These are phyloP conservation scores for Smittium culicis DNA, from an alignment of 371 early-diverging fungal species.

Conservation along the genomic window DNA sequence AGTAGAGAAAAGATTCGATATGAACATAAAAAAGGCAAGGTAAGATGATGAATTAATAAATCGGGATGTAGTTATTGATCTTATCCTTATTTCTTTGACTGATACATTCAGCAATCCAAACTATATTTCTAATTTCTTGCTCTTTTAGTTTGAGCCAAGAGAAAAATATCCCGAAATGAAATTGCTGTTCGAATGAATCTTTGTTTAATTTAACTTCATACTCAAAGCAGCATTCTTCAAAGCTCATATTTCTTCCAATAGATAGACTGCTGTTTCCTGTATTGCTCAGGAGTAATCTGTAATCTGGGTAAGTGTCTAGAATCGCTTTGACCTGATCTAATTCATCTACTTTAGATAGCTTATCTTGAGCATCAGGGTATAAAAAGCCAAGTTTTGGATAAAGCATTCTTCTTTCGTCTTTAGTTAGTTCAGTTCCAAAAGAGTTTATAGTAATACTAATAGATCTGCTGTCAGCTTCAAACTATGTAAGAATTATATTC, in stretches of 20 bases:
- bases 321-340: constrained; percentile 77
- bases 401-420: constrained; percentile 85
- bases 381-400: constrained; percentile 83
- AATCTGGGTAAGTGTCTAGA: constrained; percentile 64
- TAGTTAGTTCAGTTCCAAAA: constrained; percentile 87
- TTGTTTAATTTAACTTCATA: constrained; percentile 87
- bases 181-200: constrained; percentile 87
- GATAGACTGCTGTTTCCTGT: neutral
- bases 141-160: constrained; percentile 95
- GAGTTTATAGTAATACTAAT: constrained; percentile 97
- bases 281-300: constrained; percentile 25
- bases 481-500: constrained; percentile 37
- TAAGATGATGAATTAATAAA: constrained; percentile 39
- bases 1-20: no score
- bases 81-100: constrained; percentile 91
- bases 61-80: constrained; percentile 83
- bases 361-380: constrained; percentile 73
- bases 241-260: constrained; percentile 32
- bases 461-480: constrained; percentile 94
- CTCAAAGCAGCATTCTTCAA: constrained; percentile 93
- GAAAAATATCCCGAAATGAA: constrained; percentile 94
- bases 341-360: constrained; percentile 82
- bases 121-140: constrained; percentile 97
- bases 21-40: neutral
- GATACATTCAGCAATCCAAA: constrained; percentile 99